phyloP scores from a whole-genome alignment of 768 basidiomycete genomes.

The Tephrocybe sp. region DNA sequence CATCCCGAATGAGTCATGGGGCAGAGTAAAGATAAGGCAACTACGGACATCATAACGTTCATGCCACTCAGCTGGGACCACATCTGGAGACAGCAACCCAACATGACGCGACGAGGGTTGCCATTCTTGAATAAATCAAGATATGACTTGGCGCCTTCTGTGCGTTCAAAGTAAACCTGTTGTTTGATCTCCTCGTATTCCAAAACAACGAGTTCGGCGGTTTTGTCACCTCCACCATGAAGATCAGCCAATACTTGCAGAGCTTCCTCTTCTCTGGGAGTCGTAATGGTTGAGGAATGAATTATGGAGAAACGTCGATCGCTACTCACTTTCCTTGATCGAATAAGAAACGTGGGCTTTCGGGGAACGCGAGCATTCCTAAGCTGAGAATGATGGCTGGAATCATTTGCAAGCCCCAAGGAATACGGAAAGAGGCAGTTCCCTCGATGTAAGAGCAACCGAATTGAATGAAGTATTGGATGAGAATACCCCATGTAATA shows the following conservation, averaged over 20 bases:
- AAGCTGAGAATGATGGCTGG: conserved; percentile 66
- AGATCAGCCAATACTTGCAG: conserved; percentile 72
- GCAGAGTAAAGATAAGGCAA: not conserved
- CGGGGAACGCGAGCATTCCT: conserved; percentile 69
- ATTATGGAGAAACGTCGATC: conserved; percentile 4
- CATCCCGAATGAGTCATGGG: not conserved
- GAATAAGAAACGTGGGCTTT: conserved; percentile 70
- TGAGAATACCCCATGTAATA: conserved; percentile 75
- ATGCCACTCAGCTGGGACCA: conserved; percentile 78
- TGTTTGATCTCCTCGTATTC: conserved; percentile 70
- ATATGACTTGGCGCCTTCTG: conserved; percentile 69
- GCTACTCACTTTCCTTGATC: conserved; percentile 57
- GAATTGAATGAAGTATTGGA: conserved; percentile 76
- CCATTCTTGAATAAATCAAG: conserved; percentile 63
- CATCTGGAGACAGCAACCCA: conserved; percentile 73
- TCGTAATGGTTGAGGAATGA: not conserved
- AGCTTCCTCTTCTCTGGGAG: conserved; percentile 52
- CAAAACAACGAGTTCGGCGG: conserved; percentile 61
- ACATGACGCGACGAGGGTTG: conserved; percentile 65
- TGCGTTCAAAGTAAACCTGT: conserved; percentile 57
- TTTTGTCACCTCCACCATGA: conserved; percentile 60
- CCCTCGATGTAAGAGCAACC: conserved; percentile 74
- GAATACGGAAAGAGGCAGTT: conserved; percentile 72
- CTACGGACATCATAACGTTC: conserved; percentile 77
- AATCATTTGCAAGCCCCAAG: conserved; percentile 79